Evolutionary conservation across 139 green algal genomes (phyloP).

Genomic region (Chlamydomonas sp.): DNA sequence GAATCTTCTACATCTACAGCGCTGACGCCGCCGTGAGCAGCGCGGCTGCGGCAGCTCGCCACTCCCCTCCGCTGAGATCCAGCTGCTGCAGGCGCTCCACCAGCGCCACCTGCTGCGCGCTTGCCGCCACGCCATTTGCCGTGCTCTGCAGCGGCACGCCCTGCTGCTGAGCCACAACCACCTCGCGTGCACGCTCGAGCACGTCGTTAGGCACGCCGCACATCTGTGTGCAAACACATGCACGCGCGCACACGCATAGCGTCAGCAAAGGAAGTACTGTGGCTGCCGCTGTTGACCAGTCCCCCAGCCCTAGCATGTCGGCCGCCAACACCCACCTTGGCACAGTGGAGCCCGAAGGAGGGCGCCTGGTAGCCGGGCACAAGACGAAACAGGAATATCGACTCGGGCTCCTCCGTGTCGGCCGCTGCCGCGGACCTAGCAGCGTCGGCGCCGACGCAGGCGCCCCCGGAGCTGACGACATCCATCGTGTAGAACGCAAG

Average conservation of each 20-base stretch:
- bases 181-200: neutral
- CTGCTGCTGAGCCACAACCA: neutral
- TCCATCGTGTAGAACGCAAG: slow-evolving; percentile 67
- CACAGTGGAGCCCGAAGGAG: slow-evolving; percentile 60
- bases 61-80: too few species aligned
- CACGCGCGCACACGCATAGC: neutral
- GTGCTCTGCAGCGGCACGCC: neutral
- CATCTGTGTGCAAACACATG: neutral
- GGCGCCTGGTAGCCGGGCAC: slow-evolving; percentile 41
- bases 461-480: slow-evolving; percentile 27
- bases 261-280: neutral
- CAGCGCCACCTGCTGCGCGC: neutral
- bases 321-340: slow-evolving; percentile 8
- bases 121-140: neutral
- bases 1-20: too few species aligned
- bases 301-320: neutral
- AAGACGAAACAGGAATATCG: slow-evolving; percentile 72
- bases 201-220: neutral
- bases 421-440: neutral
- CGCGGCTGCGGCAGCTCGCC: too few species aligned
- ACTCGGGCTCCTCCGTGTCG: neutral
- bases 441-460: too few species aligned
- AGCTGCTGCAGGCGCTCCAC: neutral
- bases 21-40: too few species aligned
- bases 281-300: neutral